Base-by-base conservation (phyloP, 805 yeast genomes). In the Candida hungchunana region DNA sequence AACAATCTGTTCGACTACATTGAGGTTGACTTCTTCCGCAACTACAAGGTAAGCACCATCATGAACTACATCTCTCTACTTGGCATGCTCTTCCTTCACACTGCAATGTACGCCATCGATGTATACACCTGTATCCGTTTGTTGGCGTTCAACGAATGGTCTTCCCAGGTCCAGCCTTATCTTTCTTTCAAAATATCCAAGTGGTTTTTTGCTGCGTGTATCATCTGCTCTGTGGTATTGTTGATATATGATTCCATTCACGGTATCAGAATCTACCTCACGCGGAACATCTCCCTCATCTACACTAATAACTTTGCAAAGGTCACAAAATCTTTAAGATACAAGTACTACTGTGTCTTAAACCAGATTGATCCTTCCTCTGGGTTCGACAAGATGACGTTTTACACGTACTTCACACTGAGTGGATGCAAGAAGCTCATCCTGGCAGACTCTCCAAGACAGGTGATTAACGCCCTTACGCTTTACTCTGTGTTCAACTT, bases 361-460 rank as follows among this genome's bases (percentile, higher is more conserved):
- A 75, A 80, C 47, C 71, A 72, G 43, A 79, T 87, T 30, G 75
- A 84, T 26, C 84, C 79, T n/a, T 64, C 75, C 26, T 69, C 69
- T 15, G 70, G 72, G 26, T 74, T 74, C 46, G 93, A 85, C 47
- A 78, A 81, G 70, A 57, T 79, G 33, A 74, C 86, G 8, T 75
- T 86, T 43, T 73, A 72, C 45, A 69, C 79, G 3, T 84, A 75
- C 58, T 74, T 73, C 44, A 78, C 83, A 32, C 62, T 82, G 35
- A 79, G 82, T 48, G 73, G 75, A 35, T 81, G 76, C 46, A 49
- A 82, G 11, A 63, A 75, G 29, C 69, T 86, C 46, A 49, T 86
- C 8, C 63, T 84, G 29, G 88, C 95, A 0, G 95, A 87, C 47
- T 71, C 88, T 13, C 96, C 96, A 17, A 75, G 96, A 59, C 96